Percentiles rank a stretch among this genome's conserved stretches.
phyloP scores from a whole-genome alignment of 2,329 filamentous ascomycete genomes.

The Tolypocladium guangdongense region DNA sequence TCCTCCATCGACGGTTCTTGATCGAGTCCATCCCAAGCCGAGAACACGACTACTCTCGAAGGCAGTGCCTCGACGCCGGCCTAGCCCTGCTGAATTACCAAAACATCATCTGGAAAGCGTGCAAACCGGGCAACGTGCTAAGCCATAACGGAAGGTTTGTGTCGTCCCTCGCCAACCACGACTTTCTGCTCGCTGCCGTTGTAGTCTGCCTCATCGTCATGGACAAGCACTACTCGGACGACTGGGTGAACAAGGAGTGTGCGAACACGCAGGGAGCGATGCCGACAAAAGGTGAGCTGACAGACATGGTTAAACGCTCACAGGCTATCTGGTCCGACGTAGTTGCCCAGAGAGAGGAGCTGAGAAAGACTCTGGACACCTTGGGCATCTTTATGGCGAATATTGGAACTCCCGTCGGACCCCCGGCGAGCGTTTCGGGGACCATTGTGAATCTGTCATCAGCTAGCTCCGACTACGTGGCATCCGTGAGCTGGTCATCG shows the following conservation, averaged over 20 bases:
- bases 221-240: conserved; percentile 28
- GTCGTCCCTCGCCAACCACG: conserved; percentile 45
- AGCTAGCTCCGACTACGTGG: neutral
- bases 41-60: conserved; percentile 42
- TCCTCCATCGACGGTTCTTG: conserved; percentile 44
- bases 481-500: neutral
- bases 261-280: conserved; percentile 18
- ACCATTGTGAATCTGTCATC: neutral
- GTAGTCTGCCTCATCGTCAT: conserved; percentile 44
- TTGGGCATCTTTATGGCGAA: conserved; percentile 34
- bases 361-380: conserved; percentile 34
- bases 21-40: conserved; percentile 26
- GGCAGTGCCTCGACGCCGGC: conserved; percentile 38
- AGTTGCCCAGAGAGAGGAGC: conserved; percentile 23
- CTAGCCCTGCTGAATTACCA: conserved; percentile 37
- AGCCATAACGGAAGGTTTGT: conserved; percentile 44
- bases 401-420: conserved; percentile 18
- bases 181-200: conserved; percentile 51
- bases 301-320: conserved; percentile 29
- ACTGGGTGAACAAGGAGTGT: conserved; percentile 27
- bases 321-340: conserved; percentile 33
- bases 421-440: neutral
- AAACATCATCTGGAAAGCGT: conserved; percentile 33
- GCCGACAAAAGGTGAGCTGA: conserved; percentile 27
- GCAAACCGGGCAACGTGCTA: conserved; percentile 42